Conservation (phyloP, 768 basidiomycete genomes). For the Cystobasidium ongulense region DNA sequence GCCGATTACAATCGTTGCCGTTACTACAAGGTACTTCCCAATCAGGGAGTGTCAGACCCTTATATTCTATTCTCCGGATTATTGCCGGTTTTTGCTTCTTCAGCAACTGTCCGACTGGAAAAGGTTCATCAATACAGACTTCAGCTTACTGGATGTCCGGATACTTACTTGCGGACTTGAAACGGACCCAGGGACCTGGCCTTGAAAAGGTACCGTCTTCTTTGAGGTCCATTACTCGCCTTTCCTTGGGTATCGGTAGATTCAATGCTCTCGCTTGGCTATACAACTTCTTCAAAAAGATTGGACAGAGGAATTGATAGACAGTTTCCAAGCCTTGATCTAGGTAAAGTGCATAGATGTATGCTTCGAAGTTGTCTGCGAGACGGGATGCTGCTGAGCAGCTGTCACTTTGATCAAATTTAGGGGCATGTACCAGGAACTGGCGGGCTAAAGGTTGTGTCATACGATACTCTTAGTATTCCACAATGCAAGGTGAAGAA, state of each 20-base stretch:
- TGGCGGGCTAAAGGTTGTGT: not conserved
- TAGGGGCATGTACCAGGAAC: not conserved
- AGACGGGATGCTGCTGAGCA: not conserved
- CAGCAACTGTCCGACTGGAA: not conserved
- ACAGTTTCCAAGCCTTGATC: constrained; percentile 20
- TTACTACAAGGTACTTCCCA: constrained; percentile 5
- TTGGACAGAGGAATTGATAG: not conserved
- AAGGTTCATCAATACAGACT: not conserved
- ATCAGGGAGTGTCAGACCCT: not conserved
- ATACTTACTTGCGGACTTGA: not conserved
- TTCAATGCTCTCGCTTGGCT: not conserved
- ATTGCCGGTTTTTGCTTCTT: not conserved
- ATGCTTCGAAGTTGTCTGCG: constrained; percentile 24
- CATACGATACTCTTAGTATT: not conserved
- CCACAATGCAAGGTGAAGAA: not conserved
- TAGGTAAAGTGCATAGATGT: constrained; percentile 19
- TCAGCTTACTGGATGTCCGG: not conserved
- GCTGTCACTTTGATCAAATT: not conserved
- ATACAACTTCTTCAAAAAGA: constrained; percentile 7
- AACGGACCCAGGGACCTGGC: not conserved
- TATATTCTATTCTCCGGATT: not conserved
- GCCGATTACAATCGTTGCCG: constrained; percentile 1
- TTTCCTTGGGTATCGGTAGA: not conserved
- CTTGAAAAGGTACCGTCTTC: not conserved
- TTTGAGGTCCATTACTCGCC: not conserved